These are phyloP conservation scores for Tetrapisispora namnaoensis DNA, from an alignment of 805 yeast species.

Conservation along the genomic window DNA sequence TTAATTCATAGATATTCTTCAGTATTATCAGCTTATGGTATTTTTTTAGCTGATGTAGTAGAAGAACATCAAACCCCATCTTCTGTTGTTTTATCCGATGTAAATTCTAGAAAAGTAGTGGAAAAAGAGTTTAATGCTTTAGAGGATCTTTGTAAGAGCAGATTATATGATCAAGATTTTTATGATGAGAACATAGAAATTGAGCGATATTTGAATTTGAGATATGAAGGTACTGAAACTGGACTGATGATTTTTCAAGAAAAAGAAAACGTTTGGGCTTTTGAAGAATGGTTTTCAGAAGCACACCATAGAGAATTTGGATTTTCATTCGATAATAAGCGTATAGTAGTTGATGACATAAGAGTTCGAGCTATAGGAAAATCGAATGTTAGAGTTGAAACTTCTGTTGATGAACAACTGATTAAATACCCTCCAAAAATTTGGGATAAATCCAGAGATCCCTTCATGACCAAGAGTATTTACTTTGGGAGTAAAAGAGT, in stretches of 20 bases:
- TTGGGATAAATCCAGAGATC: constrained; percentile 18
- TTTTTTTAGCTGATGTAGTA: constrained; percentile 77
- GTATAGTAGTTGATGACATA: constrained; percentile 59
- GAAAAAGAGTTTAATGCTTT: constrained; percentile 39
- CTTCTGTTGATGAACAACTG: constrained; percentile 45
- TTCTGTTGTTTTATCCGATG: constrained; percentile 33
- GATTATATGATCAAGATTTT: constrained; percentile 46
- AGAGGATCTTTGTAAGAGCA: constrained; percentile 15
- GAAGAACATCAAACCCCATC: constrained; percentile 72
- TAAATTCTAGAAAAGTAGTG: constrained; percentile 30
- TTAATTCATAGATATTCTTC: constrained; percentile 76
- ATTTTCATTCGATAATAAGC: constrained; percentile 47
- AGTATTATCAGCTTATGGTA: constrained; percentile 79
- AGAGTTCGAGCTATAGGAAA: constrained; percentile 69
- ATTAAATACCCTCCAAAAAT: constrained; percentile 24
- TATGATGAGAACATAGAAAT: constrained; percentile 34
- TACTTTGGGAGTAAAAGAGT: constrained; percentile 46
- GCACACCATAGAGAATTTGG: constrained; percentile 67
- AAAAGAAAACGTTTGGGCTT: constrained; percentile 22
- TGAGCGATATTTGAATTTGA: constrained; percentile 64
- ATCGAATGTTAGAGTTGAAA: constrained; percentile 34
- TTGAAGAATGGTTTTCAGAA: constrained; percentile 38
- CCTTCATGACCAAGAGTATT: constrained; percentile 35
- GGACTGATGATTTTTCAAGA: constrained; percentile 55
- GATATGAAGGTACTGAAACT: constrained; percentile 87